Conservation (phyloP, 2,329 filamentous ascomycete species). For the Neurospora sp. region DNA sequence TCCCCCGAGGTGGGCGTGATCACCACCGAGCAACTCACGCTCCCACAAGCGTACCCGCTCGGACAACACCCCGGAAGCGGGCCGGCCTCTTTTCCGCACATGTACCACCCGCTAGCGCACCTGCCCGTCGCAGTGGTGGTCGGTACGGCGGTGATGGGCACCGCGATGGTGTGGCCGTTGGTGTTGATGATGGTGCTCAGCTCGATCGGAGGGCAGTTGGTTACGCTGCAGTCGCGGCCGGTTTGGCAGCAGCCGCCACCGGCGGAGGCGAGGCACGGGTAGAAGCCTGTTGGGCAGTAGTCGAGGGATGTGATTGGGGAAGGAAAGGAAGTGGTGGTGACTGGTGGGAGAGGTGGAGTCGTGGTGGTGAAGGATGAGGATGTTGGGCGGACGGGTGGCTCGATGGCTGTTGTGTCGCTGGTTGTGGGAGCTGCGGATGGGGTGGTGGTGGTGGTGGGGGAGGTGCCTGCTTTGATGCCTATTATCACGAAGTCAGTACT, state of each 20-base stretch:
- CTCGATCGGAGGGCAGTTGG: constrained; percentile 59
- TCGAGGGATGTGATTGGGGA: constrained; percentile 2
- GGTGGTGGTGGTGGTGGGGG: background rate
- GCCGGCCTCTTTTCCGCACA: constrained; percentile 50
- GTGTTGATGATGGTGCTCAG: constrained; percentile 52
- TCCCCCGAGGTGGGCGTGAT: constrained; percentile 21
- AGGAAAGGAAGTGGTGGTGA: background rate
- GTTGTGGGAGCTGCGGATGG: constrained; percentile 20
- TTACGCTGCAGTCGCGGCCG: constrained; percentile 73
- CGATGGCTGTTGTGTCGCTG: constrained; percentile 28
- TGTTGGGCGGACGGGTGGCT: constrained; percentile 39
- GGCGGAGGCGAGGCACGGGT: constrained; percentile 76
- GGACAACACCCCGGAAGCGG: constrained; percentile 77
- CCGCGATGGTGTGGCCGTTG: constrained; percentile 61
- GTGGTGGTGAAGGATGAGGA: constrained; percentile 25
- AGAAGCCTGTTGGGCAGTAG: constrained; percentile 82
- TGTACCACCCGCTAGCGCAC: constrained; percentile 73
- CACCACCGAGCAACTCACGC: constrained; percentile 56
- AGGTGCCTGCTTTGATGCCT: constrained; percentile 18
- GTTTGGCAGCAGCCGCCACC: constrained; percentile 82
- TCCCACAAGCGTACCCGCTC: constrained; percentile 62
- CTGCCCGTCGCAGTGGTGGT: constrained; percentile 30
- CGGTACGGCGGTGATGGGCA: constrained; percentile 43
- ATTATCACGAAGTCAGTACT: background rate
- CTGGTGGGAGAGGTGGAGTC: constrained; percentile 2